Base-by-base conservation (phyloP, 2,329 filamentous ascomycete species). In the Chaetomiaceae sp. region DNA sequence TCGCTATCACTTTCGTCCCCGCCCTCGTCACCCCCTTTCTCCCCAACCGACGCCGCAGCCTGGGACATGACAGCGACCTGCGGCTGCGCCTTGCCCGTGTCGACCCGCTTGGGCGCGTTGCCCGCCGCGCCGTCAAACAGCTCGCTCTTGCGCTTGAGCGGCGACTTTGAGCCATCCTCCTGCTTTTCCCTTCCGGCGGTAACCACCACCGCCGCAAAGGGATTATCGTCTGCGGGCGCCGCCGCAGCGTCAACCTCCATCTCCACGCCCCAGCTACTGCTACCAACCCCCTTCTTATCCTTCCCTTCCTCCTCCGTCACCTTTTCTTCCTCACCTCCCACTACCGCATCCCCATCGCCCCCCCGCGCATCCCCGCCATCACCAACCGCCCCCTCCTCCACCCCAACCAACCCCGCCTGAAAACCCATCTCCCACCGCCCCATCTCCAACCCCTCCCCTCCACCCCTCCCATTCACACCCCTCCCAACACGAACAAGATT, bases 401-500 rank as follows among this genome's bases (percentile, higher is more conserved):
- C 17, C 47, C 50, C 22, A 57, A 50, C 12, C 54, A 44, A 8
- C 56, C 62, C 17, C 57, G 57, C 7, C 59, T 30, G 19, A 11
- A 6, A 35, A 17, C 32, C 30, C 15, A 18, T 32, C 12, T 66
- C 62, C 54, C 66, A 61, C 48, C 18, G 35, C 42, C 15, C 20
- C 55, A 4, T 50, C 50, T 3, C 45, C 51, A 1, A 39, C 11
- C 7, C 26, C 5, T 32, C 35, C n/a, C 24, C 37, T 10, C 38
- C 45, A n/a, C 49, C 45, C 1, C 19, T 26, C n/a, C 12, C n/a
- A 11, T 4, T 18, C 6, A 11, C 26, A 30, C 27, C 43, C 6
- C 38, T 22, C n/a, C 30, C 42, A 3, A n/a, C n/a, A 14, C 68
- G 65, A 8, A 75, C 69, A 18, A 88, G 67, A 52, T 78, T 80